These are phyloP conservation scores for Botrytis byssoidea DNA, from an alignment of 2,329 filamentous ascomycete genomes.

Conservation along the genomic window DNA sequence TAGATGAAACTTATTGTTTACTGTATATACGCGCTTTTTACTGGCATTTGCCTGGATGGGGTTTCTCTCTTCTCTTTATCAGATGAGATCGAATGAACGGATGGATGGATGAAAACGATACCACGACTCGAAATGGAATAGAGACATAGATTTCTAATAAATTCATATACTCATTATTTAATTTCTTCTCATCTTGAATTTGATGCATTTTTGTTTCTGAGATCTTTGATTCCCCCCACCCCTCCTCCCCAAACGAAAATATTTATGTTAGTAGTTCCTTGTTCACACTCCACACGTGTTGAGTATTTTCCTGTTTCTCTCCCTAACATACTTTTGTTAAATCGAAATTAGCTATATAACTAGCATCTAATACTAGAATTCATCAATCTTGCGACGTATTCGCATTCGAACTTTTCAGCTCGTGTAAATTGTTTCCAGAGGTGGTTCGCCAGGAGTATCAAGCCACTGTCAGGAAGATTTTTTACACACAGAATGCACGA, in stretches of 20 bases:
- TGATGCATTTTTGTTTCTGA: not conserved
- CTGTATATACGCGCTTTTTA: not conserved
- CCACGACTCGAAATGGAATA: not conserved
- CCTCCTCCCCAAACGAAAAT: too few relatives aligned
- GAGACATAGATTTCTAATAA: not conserved
- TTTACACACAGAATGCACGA: not conserved
- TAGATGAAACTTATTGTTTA: not conserved
- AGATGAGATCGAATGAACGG: not conserved
- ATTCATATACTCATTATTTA: not conserved
- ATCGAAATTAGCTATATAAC: fast-evolving
- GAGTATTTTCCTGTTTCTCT: not conserved
- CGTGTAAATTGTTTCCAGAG: not conserved
- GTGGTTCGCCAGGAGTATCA: not conserved
- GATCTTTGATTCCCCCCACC: not conserved
- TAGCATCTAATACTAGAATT: not conserved
- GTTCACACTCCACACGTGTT: not conserved
- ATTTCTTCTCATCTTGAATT: not conserved
- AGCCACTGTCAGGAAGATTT: not conserved
- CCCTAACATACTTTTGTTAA: not conserved
- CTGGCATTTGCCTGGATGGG: not conserved
- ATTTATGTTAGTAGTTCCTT: not conserved
- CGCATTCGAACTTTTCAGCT: not conserved
- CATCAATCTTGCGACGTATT: not conserved
- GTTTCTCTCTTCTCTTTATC: not conserved
- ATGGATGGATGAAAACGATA: not conserved